phyloP scores from a whole-genome alignment of 306 rosid genomes.

The Dalbergia oliveri region DNA sequence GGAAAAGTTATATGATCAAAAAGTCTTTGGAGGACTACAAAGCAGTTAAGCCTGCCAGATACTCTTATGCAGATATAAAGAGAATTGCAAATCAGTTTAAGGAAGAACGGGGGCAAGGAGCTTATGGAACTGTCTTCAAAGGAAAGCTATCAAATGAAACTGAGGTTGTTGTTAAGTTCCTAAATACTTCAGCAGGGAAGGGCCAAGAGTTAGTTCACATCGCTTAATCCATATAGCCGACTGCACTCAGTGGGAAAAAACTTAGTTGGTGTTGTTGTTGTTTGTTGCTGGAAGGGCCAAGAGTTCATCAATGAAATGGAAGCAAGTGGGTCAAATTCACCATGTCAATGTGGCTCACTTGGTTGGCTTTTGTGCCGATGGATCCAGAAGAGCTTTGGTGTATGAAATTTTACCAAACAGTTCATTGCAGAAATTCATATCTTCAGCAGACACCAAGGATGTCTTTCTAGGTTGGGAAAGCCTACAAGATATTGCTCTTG shows the following conservation, averaged over 20 bases:
- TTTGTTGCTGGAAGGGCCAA: slow-evolving; percentile 42
- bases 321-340: slow-evolving; percentile 48
- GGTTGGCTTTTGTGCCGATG: slow-evolving; percentile 54
- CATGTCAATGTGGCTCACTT: slow-evolving; percentile 50
- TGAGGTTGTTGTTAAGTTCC: slow-evolving; percentile 45
- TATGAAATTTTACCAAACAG: slow-evolving; percentile 48
- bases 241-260: too few species aligned
- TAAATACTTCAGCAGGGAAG: not conserved
- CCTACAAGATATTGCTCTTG: slow-evolving; percentile 39
- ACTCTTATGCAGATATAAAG: slow-evolving; percentile 46
- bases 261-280: not conserved
- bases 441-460: slow-evolving; percentile 33
- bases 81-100: slow-evolving; percentile 50
- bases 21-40: slow-evolving; percentile 43
- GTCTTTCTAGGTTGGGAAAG: slow-evolving; percentile 48
- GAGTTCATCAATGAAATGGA: slow-evolving; percentile 60
- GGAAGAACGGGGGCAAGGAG: slow-evolving; percentile 47
- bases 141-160: slow-evolving; percentile 45
- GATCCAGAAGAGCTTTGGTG: slow-evolving; percentile 41
- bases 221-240: too few species aligned
- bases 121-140: slow-evolving; percentile 40
- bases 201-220: too few species aligned
- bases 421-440: slow-evolving; percentile 49
- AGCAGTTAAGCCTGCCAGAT: slow-evolving; percentile 48
- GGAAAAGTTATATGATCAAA: slow-evolving; percentile 30